Evolutionary conservation across 2,329 filamentous ascomycete species (phyloP), one percentile per base, ranked within the genome.

Genomic region (Trichoderma atrobrunneum): DNA sequence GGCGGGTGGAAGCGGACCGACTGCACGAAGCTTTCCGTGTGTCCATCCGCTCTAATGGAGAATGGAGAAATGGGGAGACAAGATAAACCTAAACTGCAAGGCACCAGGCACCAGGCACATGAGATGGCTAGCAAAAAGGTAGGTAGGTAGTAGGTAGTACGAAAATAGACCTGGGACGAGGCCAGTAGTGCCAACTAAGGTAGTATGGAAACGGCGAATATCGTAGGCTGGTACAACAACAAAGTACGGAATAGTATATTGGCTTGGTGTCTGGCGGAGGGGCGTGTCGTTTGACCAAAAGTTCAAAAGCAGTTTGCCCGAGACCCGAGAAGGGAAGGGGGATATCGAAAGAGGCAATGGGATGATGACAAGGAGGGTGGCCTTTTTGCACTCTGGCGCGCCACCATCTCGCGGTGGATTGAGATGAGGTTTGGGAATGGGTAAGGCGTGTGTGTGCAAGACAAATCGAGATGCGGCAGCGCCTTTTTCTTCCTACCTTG

Each of bases 301-400:
- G 48, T 54, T 54, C 48, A 54, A 54, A 54, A 54, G 48, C 48
- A 54, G 54, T 57, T 64, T 54, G 48, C 48, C 48, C 48, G 48
- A 24, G n/a, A 54, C 48, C 48, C 48, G 48, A 54, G 48, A 54
- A 21, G 21, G 48, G 48, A 54, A 54, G n/a, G 48, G 48, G 48
- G 43, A 21, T 21, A 60, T 30, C 65, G n/a, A 54, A 51, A 68
- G 32, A 56, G 66, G 66, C 48, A 62, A 70, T 54, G 39, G 21
- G 28, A 60, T 54, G 66, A 70, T 70, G 57, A 70, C 66, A 70
- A 24, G 57, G 66, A 69, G 57, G 64, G 66, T 68, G 56, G 34
- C 5, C 26, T 18, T n/a, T 34, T 26, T 30, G 21, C 32, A 39
- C 24, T 26, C n/a, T 54, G 48, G 63, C 18, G 64, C 28, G 66